Evolutionary conservation across 495 filamentous ascomycete species (phyloP).

Genomic region (Aspergillus campestris): DNA sequence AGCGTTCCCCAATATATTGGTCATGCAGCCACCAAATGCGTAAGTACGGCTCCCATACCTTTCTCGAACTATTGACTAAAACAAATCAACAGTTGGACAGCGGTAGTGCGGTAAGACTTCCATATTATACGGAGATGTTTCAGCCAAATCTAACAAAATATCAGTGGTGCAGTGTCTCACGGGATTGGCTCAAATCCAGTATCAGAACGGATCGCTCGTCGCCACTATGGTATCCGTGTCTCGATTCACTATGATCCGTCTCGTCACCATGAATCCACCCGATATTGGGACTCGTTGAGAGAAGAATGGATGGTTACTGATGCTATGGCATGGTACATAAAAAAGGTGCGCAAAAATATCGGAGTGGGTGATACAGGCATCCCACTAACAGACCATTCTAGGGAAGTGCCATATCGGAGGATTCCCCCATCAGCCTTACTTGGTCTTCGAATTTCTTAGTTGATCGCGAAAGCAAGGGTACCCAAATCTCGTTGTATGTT

Average conservation of each 20-base stretch:
- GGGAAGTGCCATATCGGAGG: conserved; percentile 1
- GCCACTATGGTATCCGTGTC: conserved; percentile 38
- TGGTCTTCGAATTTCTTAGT: not conserved
- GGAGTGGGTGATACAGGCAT: too few relatives aligned
- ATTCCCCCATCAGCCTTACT: conserved; percentile 1
- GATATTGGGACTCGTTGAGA: conserved; percentile 6
- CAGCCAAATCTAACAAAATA: conserved; percentile 25
- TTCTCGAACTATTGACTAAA: not conserved
- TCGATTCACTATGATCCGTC: conserved; percentile 22
- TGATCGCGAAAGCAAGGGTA: too few relatives aligned
- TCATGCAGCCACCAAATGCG: conserved; percentile 55
- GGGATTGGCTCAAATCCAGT: conserved; percentile 35
- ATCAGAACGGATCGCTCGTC: conserved; percentile 38
- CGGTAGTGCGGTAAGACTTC: conserved; percentile 16
- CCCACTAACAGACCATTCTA: not conserved
- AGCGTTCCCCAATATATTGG: conserved; percentile 30
- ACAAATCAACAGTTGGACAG: conserved; percentile 17
- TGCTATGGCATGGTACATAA: conserved; percentile 28
- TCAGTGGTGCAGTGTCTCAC: conserved; percentile 39
- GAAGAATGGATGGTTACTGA: conserved; percentile 10
- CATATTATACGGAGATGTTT: not conserved
- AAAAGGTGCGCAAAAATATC: too few relatives aligned
- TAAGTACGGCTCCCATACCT: conserved; percentile 25
- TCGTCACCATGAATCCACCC: conserved; percentile 7
- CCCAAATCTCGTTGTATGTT: too few relatives aligned